phyloP scores from a whole-genome alignment of 2,329 filamentous ascomycete species.

The Claviceps digitariae region DNA sequence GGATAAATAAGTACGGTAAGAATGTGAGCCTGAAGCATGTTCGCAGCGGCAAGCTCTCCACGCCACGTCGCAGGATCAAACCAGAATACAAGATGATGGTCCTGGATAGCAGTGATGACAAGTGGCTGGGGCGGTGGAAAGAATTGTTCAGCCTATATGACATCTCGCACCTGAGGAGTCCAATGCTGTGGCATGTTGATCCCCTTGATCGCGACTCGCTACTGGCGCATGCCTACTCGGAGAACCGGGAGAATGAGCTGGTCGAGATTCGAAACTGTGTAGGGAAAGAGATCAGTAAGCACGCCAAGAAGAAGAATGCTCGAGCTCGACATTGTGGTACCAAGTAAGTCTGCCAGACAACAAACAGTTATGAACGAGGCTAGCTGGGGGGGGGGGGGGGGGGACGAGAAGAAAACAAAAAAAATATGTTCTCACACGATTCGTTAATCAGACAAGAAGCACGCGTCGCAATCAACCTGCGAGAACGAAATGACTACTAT shows the following conservation, averaged over 20 bases:
- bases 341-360: conserved; percentile 22
- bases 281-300: conserved; percentile 69
- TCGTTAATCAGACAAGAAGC: conserved; percentile 27
- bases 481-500: conserved; percentile 57
- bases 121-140: conserved; percentile 62
- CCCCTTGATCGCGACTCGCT: conserved; percentile 62
- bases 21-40: conserved; percentile 42
- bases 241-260: conserved; percentile 47
- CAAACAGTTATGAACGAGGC: neutral
- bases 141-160: conserved; percentile 52
- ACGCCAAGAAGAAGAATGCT: conserved; percentile 52
- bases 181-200: conserved; percentile 75
- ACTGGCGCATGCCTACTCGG: conserved; percentile 52
- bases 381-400: too few relatives aligned
- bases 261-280: conserved; percentile 61
- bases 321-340: conserved; percentile 21
- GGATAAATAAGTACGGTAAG: conserved; percentile 53
- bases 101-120: conserved; percentile 47
- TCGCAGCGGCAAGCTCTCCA: conserved; percentile 19
- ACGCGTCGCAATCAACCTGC: conserved; percentile 44
- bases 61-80: conserved; percentile 1
- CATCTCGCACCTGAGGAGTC: conserved; percentile 60
- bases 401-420: neutral
- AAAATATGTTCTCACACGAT: neutral
- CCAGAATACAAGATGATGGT: conserved; percentile 40